Evolutionary conservation across 2,329 filamentous ascomycete species (phyloP), one percentile per base, ranked within the genome.

Genomic region (Xylaria sp.): DNA sequence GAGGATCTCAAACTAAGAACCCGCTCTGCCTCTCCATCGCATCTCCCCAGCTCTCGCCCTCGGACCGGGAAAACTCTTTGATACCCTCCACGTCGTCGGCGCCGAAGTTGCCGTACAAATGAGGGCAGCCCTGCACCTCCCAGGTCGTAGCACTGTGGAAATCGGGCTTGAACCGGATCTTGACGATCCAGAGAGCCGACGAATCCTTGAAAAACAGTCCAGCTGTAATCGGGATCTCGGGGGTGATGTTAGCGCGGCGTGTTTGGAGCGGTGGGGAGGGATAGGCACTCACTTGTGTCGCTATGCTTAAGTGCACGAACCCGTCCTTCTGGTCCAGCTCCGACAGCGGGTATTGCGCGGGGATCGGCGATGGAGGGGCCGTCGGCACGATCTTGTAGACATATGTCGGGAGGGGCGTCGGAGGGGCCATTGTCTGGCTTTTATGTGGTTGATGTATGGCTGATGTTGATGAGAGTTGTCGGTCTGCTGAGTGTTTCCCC

Each of bases 361-460:
- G 87, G 39, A 89, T 79, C 1, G 86, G 85, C 25, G 81, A 78
- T 7, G 83, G 83, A 33, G 87, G 87, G 27, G 83, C 81, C 25
- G 77, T 71, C 31, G 86, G 83, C 42, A 87, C 77, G 73, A 90
- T 90, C 73, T 90, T 90, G 82, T 89, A 90, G 69, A 90, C 78
- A 69, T 80, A 86, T 25, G 73, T 72, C 57, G 76, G 82, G 66
- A 79, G 78, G 42, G 73, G 79, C 53, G 70, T 71, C 1, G 75
- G 74, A 33, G 72, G 69, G 17, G 73, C 67, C 73, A 75, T 73
- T 45, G 53, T 68, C 13, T 29, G 44, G 20, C n/a, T 27, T 33
- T 39, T 31, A 33, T 33, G 2, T 49, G 29, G 47, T 36, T 22
- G 20, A 20, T 22, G n/a, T 53, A 56, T 53, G 15, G n/a, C 36